A percentile compares a stretch with the other conserved stretches of the same genome.
Conservation (phyloP, 495 filamentous ascomycete genomes). For the Daldinia concentrica region DNA sequence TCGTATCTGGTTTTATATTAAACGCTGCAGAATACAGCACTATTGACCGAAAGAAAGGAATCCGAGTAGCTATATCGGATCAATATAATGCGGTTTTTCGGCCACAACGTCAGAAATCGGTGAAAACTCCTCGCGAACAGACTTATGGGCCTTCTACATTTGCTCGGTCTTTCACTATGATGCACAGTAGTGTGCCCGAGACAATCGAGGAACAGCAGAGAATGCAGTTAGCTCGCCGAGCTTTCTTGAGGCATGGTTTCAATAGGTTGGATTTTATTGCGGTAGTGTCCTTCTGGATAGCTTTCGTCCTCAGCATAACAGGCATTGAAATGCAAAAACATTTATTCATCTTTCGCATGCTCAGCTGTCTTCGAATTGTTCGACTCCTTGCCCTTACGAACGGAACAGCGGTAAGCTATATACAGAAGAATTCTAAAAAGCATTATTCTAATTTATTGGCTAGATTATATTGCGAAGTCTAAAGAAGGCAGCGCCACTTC, state of each 20-base stretch:
- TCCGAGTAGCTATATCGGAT: constrained; percentile 75
- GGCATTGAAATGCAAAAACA: constrained; percentile 73
- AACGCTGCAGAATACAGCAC: constrained; percentile 89
- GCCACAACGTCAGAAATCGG: constrained; percentile 76
- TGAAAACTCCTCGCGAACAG: constrained; percentile 54
- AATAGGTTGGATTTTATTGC: constrained; percentile 96
- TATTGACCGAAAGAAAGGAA: constrained; percentile 72
- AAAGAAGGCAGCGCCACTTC: constrained; percentile 91
- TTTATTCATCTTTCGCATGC: constrained; percentile 92
- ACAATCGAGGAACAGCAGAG: constrained; percentile 84
- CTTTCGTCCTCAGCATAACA: constrained; percentile 74
- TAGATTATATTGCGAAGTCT: constrained; percentile 92
- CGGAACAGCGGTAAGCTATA: constrained; percentile 76
- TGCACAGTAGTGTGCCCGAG: constrained; percentile 66
- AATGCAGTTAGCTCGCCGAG: constrained; percentile 83
- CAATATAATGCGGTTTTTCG: constrained; percentile 81
- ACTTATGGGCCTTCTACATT: constrained; percentile 72
- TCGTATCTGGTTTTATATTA: constrained; percentile 91
- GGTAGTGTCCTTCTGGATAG: constrained; percentile 95
- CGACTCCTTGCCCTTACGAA: constrained; percentile 88
- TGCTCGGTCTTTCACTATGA: constrained; percentile 82
- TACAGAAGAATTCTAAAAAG: not conserved
- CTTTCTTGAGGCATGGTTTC: constrained; percentile 93
- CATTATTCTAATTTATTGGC: constrained; percentile 37
- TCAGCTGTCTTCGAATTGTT: constrained; percentile 91